Evolutionary conservation across 2,329 filamentous ascomycete genomes (phyloP).

Genomic region (Eutypella sp.): DNA sequence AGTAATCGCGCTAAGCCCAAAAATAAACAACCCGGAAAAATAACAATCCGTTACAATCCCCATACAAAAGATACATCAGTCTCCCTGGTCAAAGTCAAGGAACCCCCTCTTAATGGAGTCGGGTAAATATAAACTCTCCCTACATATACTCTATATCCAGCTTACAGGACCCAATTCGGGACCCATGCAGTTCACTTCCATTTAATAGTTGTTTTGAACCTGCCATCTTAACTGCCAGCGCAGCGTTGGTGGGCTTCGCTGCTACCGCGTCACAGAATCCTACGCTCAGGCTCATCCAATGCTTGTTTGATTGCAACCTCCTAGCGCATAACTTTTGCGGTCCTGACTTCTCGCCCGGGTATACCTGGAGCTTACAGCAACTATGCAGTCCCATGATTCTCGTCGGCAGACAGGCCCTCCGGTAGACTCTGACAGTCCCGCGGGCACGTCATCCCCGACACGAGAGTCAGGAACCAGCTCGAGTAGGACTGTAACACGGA

Average conservation of each 20-base stretch:
- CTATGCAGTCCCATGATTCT: not conserved
- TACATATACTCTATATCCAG: too few species aligned
- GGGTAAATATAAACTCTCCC: too few species aligned
- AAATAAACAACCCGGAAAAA: not conserved
- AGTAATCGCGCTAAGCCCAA: not conserved
- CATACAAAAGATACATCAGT: too few species aligned
- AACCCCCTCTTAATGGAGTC: too few species aligned
- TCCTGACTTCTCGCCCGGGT: not conserved
- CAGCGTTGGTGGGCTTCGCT: not conserved
- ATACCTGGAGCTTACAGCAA: not conserved
- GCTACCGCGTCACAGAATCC: not conserved
- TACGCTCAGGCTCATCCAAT: not conserved
- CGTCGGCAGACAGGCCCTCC: not conserved
- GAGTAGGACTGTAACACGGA: not conserved
- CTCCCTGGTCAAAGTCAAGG: too few species aligned
- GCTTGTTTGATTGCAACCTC: not conserved
- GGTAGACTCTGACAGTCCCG: not conserved
- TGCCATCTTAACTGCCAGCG: not conserved
- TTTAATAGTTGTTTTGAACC: not conserved
- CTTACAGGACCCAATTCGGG: not conserved
- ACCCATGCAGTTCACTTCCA: not conserved
- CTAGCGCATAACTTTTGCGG: not conserved
- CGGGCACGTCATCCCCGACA: not conserved
- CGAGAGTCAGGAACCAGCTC: not conserved
- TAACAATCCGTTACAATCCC: too few species aligned